Evolutionary conservation across 2,329 filamentous ascomycete species (phyloP), one percentile per base, ranked within the genome.

Genomic region (Bipolaris sorokiniana): DNA sequence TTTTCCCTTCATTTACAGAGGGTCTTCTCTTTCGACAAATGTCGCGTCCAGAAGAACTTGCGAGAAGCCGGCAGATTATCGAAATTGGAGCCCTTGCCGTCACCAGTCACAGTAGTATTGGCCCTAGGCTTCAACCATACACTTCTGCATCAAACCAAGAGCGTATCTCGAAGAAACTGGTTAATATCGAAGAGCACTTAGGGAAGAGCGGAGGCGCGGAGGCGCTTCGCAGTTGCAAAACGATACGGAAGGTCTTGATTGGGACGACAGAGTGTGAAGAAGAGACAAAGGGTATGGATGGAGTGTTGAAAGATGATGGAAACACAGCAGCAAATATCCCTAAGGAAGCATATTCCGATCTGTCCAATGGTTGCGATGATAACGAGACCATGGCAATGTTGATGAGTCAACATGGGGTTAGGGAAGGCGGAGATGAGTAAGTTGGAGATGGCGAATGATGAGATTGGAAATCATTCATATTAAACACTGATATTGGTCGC

Each of bases 41-140:
- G 68, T 58, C 46, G 10, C 50, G 48, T 6, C 50, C 55, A 5
- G 56, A 62, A 1, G 63, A 70, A 40, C 47, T 64, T 4, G 48
- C 48, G 13, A 48, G 59, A 15, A 73, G 72, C 47, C 46, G 48
- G 7, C 61, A 60, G 13, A 59, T 75, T 22, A 70, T 75, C 36
- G 66, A 75, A 44, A 64, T 75, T 13, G 73, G 73, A 7, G 69
- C 70, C 3, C 64, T 74, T 58, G 63, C 62, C 26, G 68, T 71
- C 15, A 23, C 65, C 22, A 59, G 58, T 5, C 55, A 45, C 5
- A 26, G 18, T 2, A 51, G 46, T 15, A 20, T 62, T 18, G 53
- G 58, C 20, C 51, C 57, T 10, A 44, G 34, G 10, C 37, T 61
- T 23, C 34, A 53, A 31, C 18, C 36, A 16, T 1, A 10, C 22